phyloP scores from a whole-genome alignment of 768 basidiomycete genomes.

The Tulasnella sp. region DNA sequence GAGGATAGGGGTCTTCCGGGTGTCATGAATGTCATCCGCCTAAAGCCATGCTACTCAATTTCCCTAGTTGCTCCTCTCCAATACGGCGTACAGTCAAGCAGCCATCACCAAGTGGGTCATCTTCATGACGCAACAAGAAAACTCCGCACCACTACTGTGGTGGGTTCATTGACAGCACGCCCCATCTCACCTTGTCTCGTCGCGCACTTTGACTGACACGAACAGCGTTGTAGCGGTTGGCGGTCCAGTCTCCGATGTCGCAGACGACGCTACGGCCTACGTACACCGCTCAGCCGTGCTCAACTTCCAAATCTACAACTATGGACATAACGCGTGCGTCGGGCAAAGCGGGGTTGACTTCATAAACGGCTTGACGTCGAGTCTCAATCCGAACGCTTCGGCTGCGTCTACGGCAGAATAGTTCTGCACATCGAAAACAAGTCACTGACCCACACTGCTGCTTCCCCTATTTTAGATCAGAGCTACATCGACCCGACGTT shows the following conservation, averaged over 20 bases:
- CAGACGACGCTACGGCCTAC: slow-evolving; percentile 51
- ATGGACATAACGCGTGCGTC: slow-evolving; percentile 48
- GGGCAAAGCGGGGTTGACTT: slow-evolving; percentile 51
- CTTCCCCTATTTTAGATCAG: slow-evolving; percentile 50
- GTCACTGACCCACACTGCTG: neutral
- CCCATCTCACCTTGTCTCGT: neutral
- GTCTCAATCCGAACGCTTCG: slow-evolving; percentile 34
- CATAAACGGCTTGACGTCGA: slow-evolving; percentile 47
- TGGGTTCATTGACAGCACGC: slow-evolving; percentile 25
- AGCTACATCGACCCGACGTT: slow-evolving; percentile 52
- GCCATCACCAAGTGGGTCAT: slow-evolving; percentile 5
- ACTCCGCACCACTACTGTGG: neutral
- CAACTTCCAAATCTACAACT: slow-evolving; percentile 53
- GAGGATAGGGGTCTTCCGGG: neutral
- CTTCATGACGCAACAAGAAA: slow-evolving; percentile 10
- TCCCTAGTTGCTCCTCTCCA: neutral
- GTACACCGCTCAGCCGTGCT: slow-evolving; percentile 51
- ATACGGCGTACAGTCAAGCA: neutral
- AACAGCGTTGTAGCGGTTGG: slow-evolving; percentile 34
- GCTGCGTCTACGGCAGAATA: slow-evolving; percentile 26
- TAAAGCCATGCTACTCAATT: neutral
- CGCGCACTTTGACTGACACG: too few species aligned
- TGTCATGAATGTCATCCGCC: neutral
- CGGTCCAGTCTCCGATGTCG: slow-evolving; percentile 52
- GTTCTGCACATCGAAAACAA: neutral